Base-by-base conservation (phyloP, 345 rosid species). In the Lepidium africanum region DNA sequence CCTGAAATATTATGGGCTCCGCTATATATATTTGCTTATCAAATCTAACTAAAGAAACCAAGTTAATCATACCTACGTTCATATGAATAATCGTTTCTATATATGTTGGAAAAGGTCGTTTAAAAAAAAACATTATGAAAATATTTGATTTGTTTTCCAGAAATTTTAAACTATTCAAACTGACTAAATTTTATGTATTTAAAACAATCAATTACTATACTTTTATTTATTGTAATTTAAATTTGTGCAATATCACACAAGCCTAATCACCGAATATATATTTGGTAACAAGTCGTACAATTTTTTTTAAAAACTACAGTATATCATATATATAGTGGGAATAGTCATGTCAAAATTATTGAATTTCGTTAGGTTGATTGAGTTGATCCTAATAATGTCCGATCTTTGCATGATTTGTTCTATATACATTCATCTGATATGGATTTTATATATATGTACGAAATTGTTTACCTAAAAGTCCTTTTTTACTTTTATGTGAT, bases 331-430 rank as follows among this genome's bases (percentile, higher is more conserved):
- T 52, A 32, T 11, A 40, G 67, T 74, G 77, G 73, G 56, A 67
- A 67, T 41, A 66, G 77, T 74, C 77, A 51, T 74, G 37, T 74
- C 69, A 67, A 39, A 74, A 67, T 52, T 42, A 59, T 67, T 74
- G 13, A 17, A 41, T 63, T 16, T 32, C 10, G 57, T 68, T 66
- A 23, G 55, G 12, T 32, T 51, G 73, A 59, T 36, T 67, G 77
- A 61, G 42, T 43, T 59, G 51, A 30, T 67, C 30, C 27, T 37
- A 52, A 74, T 74, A 52, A 60, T 61, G 30, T 42, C 19, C 38
- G 51, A 25, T 74, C 13, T 52, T 59, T 15, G 25, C 10, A 72
- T 46, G 37, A 55, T 53, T 43, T 53, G 40, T 7, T 61, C 47
- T 41, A 7, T 30, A 27, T 4, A n/a, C 23, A 55, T 16, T 32